Base-by-base conservation (phyloP, 352 stramenopile genomes). In the Phytophthora lateralis region DNA sequence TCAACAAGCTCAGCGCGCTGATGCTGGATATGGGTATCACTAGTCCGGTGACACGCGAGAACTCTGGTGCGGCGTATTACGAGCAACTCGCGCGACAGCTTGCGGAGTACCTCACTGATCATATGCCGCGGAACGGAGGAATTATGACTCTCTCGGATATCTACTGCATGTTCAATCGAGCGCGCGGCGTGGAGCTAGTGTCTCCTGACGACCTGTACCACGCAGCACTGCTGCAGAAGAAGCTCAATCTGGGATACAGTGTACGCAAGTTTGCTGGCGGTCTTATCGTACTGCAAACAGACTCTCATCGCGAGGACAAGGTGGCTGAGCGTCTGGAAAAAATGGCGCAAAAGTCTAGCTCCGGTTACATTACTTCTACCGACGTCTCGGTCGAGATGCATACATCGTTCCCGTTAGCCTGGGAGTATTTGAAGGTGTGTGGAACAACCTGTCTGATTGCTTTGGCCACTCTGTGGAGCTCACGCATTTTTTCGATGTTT, bases 91-190 rank as follows among this genome's bases (percentile, higher is more conserved):
- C 93, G 18, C 77, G 90, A 1, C 90, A 98, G 60, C 66, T 98
- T 12, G 85, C 90, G 10, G 89, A 97, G 67, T 97, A 97, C 57
- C 63, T 97, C 8, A 66, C 71, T 18, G 65, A 75, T 7, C 74
- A 84, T 41, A 93, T 99, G 65, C 82, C 91, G 5, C 78, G 76
- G 44, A 89, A 97, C 61, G 95, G 94, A 34, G 97, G 97, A 11
- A 98, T 99, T 69, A 98, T 99, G 85, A 98, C 96, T 20, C 77
- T 99, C 6, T 98, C 97, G 21, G 97, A 99, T 82, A 95, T 99
- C 43, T 99, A 99, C 75, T 99, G 96, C 68, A 90, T 99, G 57
- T 99, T 98, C 60, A 99, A 99, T 81, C 89, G 97, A 56, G 97
- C 97, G 21, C 86, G 97, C 4, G 97, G 96, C 4, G 97, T 98